Percentiles rank a stretch among this genome's conserved stretches.
phyloP scores from a whole-genome alignment of 1,284 basidiomycete genomes.

The Tilletia caries region DNA sequence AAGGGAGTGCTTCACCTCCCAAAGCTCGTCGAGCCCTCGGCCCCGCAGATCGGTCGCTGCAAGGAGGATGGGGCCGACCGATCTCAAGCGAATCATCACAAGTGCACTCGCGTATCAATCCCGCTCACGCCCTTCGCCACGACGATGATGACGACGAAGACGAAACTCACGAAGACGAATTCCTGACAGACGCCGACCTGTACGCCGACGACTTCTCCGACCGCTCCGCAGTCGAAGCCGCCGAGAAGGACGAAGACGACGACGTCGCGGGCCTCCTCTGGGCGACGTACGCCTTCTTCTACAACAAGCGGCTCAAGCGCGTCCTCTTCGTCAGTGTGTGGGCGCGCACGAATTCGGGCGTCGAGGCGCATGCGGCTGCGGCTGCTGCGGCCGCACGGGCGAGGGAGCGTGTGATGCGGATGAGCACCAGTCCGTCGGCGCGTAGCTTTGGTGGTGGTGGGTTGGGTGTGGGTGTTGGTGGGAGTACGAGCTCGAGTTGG shows the following conservation, averaged over 20 bases:
- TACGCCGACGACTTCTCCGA: conserved; percentile 18
- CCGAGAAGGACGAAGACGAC: conserved; percentile 62
- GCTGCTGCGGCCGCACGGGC: neutral
- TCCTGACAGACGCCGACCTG: conserved; percentile 43
- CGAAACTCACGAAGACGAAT: conserved; percentile 43
- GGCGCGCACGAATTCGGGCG: conserved; percentile 69
- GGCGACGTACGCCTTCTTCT: conserved; percentile 97
- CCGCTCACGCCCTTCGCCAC: no score
- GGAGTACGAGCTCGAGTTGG: conserved; percentile 10
- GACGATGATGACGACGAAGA: conserved; percentile 40
- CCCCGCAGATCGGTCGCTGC: neutral
- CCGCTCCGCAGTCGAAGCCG: conserved; percentile 23
- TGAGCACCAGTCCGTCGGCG: conserved; percentile 16
- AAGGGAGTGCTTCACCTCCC: neutral
- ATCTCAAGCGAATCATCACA: conserved; percentile 23
- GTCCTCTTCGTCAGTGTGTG: conserved; percentile 89
- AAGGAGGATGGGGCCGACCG: no score
- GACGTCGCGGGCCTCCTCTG: conserved; percentile 74
- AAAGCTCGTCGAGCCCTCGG: neutral
- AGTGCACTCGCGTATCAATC: no score
- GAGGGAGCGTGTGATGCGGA: conserved; percentile 13
- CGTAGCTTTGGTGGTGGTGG: conserved; percentile 10
- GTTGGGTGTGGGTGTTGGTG: neutral
- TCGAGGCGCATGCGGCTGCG: conserved; percentile 12
- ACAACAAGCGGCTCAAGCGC: conserved; percentile 84